These are phyloP conservation scores for Pisolithus albus DNA, from an alignment of 768 basidiomycete genomes.

Conservation along the genomic window DNA sequence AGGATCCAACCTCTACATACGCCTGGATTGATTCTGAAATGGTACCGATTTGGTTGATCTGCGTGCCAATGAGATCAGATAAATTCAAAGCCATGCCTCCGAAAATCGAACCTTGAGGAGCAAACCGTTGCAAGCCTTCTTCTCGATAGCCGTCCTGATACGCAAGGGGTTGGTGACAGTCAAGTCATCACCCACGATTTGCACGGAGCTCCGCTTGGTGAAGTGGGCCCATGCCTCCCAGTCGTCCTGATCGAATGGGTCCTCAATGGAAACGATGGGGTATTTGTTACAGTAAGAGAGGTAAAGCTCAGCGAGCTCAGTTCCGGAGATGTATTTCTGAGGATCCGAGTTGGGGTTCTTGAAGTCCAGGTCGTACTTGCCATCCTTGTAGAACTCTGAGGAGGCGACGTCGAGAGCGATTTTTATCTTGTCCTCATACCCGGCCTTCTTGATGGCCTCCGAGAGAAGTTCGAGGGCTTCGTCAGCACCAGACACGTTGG, in stretches of 20 bases:
- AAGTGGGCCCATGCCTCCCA: constrained; percentile 98
- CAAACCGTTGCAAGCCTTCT: constrained; percentile 99
- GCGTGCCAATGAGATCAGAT: neutral
- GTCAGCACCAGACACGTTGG: constrained; percentile 94
- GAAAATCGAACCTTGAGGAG: constrained; percentile 69
- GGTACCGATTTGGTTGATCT: constrained; percentile 98
- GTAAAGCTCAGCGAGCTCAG: constrained; percentile 91
- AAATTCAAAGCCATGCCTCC: neutral
- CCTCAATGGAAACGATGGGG: constrained; percentile 93
- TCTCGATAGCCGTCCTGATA: constrained; percentile 98
- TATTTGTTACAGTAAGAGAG: constrained; percentile 82
- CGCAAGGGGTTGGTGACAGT: constrained; percentile 96
- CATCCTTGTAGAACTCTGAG: constrained; percentile 99
- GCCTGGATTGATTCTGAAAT: constrained; percentile 99
- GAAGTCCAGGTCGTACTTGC: constrained; percentile 98
- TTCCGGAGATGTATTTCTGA: constrained; percentile 91
- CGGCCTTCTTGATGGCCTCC: constrained; percentile 96
- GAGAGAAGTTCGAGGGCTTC: constrained; percentile 93
- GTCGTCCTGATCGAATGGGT: constrained; percentile 99
- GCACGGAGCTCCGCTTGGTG: constrained; percentile 70
- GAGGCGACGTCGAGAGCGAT: constrained; percentile 98
- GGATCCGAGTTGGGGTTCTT: constrained; percentile 99
- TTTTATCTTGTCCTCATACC: constrained; percentile 97
- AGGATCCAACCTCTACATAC: constrained; percentile 41
- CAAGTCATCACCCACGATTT: constrained; percentile 94